These are phyloP conservation scores for Saccharomycopsis malanga DNA, from an alignment of 805 yeast genomes.

Conservation along the genomic window DNA sequence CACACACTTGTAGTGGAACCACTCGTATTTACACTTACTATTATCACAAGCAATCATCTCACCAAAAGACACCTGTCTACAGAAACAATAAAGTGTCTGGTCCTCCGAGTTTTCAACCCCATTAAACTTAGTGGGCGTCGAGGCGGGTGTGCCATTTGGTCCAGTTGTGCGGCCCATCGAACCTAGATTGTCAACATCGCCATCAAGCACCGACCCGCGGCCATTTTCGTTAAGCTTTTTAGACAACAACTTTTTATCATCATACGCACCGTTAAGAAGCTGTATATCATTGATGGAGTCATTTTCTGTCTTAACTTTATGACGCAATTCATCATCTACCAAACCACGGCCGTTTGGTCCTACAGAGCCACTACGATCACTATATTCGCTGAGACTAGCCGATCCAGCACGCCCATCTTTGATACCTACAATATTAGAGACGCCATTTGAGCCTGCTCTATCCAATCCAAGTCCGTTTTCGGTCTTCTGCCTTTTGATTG, in stretches of 20 bases:
- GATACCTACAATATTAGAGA: no score
- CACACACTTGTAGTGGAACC: slow-evolving; percentile 81
- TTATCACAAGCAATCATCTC: slow-evolving; percentile 97
- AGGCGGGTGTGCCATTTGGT: slow-evolving; percentile 3
- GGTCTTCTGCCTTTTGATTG: background rate
- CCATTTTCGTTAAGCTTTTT: background rate
- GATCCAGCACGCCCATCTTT: no score
- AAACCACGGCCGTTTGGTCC: background rate
- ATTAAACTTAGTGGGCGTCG: slow-evolving; percentile 8
- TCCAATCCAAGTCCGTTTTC: background rate
- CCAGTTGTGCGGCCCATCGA: background rate
- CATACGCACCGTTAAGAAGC: background rate
- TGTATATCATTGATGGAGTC: slow-evolving; percentile 3
- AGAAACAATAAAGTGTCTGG: slow-evolving; percentile 50
- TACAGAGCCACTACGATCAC: no score
- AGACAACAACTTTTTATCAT: no score
- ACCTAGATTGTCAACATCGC: background rate
- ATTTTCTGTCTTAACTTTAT: slow-evolving; percentile 5
- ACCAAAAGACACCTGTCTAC: slow-evolving; percentile 91
- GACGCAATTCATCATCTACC: background rate
- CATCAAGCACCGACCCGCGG: background rate
- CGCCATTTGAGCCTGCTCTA: background rate
- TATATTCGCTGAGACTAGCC: background rate
- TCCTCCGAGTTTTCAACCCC: slow-evolving; percentile 19
- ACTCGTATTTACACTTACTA: slow-evolving; percentile 49